Conservation (phyloP, 306 rosid genomes). For the Prunus persica region Prunus_persica_NCBIv2 NC_034009.1:31397501-31398000, state of each 20-base stretch:
- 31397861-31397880: constrained; percentile 8
- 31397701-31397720: constrained; percentile 11
- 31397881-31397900: constrained; percentile 14
- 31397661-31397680: constrained; percentile 97
- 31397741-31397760: constrained; percentile 1
- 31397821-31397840: constrained; percentile 14
- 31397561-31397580: constrained; percentile 72
- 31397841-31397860: neutral
- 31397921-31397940: constrained; percentile 75
- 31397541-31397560: constrained; percentile 97
- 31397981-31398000: constrained; percentile 87
- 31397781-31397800: neutral
- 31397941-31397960: constrained; percentile 99
- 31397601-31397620: constrained; percentile 56
- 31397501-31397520: constrained; percentile 99
- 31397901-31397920: constrained; percentile 55
- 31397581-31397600: constrained; percentile 62
- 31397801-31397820: neutral
- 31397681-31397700: constrained; percentile 26
- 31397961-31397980: constrained; percentile 92
- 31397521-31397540: constrained; percentile 99
- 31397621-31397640: constrained; percentile 87
- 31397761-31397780: constrained; percentile 4
- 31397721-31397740: neutral
- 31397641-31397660: constrained; percentile 97